Base-by-base conservation (phyloP, 176 grass and related monocot genomes). In the Musa troglodytarum region DNA sequence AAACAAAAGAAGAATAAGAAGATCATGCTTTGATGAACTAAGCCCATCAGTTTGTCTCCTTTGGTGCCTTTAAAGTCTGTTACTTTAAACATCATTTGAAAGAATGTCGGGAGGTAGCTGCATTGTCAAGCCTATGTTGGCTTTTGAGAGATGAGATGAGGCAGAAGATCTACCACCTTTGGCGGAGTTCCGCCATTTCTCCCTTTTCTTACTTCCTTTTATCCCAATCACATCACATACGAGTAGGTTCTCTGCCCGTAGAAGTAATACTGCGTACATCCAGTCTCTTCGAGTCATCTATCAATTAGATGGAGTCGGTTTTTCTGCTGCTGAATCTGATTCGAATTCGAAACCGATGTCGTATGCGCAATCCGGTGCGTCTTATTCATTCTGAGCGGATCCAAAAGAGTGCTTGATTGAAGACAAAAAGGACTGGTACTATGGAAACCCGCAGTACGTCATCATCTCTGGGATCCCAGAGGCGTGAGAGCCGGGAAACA, bases 381-480 rank as follows among this genome's bases (percentile, higher is more conserved):
- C 34, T 43, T 43, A 43, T 43, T 43, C 34, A 43, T 43, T 6
- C 34, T 43, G 34, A 43, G 34, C 34, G 0, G 34, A 34, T 34
- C 34, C 61, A 23, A 64, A 64, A 65, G 9, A 65, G 23, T 26
- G 24, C 15, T 11, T 70, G 68, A 70, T 70, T 22, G 68, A 70
- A 50, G 68, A 51, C 11, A n/a, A 70, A 28, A 20, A 50, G 68
- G 34, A 1, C 68, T 70, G 68, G 20, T 49, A 70, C 7, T 9
- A 50, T 70, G 8, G 50, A 43, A 50, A 50, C 10, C 12, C 20
- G 57, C 49, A 11, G 16, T 50, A 50, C 8, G 49, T 68, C 28
- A 68, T 68, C 66, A 49, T 68, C 66, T 13, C 14, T 70, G 19
- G 68, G 68, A 51, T 70, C 68, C 68, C 14, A 70, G 15, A 8